A percentile compares a stretch with the other conserved stretches of the same genome.
Conservation (phyloP, 2,329 filamentous ascomycete genomes). For the Zalaria sp. region DNA sequence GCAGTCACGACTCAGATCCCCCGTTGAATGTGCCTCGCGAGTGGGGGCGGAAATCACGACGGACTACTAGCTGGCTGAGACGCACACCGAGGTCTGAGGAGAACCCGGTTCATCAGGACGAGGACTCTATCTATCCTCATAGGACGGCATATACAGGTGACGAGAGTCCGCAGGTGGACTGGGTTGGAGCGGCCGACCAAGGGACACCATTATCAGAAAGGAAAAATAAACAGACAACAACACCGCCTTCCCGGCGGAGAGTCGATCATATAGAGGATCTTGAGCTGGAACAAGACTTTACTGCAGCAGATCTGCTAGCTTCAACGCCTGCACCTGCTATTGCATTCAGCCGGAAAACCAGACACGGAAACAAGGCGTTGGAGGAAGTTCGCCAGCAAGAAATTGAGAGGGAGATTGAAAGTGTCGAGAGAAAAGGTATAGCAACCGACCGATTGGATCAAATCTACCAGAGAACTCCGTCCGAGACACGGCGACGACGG, state of each 20-base stretch:
- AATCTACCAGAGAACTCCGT: constrained; percentile 2
- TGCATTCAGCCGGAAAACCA: not conserved
- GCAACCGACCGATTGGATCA: constrained; percentile 15
- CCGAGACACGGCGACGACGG: constrained; percentile 1
- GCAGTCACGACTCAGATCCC: constrained; percentile 25
- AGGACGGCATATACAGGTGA: constrained; percentile 12
- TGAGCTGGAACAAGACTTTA: constrained; percentile 29
- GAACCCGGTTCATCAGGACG: constrained; percentile 4
- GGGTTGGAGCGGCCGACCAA: constrained; percentile 19
- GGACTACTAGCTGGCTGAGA: constrained; percentile 28
- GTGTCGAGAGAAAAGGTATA: constrained; percentile 19
- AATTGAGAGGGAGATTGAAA: constrained; percentile 14
- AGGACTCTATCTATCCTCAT: constrained; percentile 9
- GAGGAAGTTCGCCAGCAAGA: constrained; percentile 30
- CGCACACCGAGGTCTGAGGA: constrained; percentile 12
- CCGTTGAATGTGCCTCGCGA: constrained; percentile 28
- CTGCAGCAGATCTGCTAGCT: constrained; percentile 29
- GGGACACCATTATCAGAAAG: constrained; percentile 25
- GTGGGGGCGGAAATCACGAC: constrained; percentile 33
- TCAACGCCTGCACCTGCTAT: constrained; percentile 30
- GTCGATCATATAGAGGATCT: constrained; percentile 12
- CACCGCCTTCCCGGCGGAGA: constrained; percentile 3
- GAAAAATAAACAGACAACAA: constrained; percentile 13
- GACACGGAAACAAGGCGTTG: not conserved
- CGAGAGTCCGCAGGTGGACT: constrained; percentile 10